Evolutionary conservation across 371 early-diverging fungal species (phyloP).

Genomic region (Mortierella sp.): DNA sequence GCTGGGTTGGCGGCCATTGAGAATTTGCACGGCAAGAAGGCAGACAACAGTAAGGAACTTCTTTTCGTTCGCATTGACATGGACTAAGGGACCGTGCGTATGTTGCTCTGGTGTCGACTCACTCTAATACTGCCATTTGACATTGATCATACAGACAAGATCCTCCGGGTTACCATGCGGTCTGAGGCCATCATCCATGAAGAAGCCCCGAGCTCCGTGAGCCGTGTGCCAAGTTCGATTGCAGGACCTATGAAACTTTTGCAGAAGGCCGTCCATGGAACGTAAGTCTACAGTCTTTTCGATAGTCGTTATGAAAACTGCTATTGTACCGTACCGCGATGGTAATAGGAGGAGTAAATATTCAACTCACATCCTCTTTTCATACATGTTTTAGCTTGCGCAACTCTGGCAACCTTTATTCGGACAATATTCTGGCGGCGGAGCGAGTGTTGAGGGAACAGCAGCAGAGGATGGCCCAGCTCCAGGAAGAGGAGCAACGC

Average conservation of each 20-base stretch:
- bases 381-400: slow-evolving; percentile 21
- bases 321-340: too few relatives aligned
- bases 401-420: slow-evolving; percentile 40
- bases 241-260: slow-evolving; percentile 53
- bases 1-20: slow-evolving; percentile 50
- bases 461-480: slow-evolving; percentile 49
- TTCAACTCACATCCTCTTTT: not conserved
- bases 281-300: slow-evolving; percentile 50
- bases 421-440: slow-evolving; percentile 51
- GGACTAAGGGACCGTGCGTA: not conserved
- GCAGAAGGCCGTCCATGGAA: slow-evolving; percentile 50
- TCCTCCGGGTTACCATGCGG: slow-evolving; percentile 42
- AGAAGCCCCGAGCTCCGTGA: not conserved
- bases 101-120: not conserved
- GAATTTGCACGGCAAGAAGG: slow-evolving; percentile 49
- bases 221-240: slow-evolving; percentile 31
- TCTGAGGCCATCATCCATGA: slow-evolving; percentile 35
- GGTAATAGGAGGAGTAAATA: not conserved
- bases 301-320: too few relatives aligned
- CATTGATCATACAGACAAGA: slow-evolving; percentile 20
- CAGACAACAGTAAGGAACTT: slow-evolving; percentile 38
- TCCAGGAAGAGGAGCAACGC: slow-evolving; percentile 48
- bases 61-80: not conserved
- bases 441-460: slow-evolving; percentile 47
- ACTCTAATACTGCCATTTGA: not conserved